Conservation (phyloP, 2,329 filamentous ascomycete genomes). For the Nothophoma quercina region DNA sequence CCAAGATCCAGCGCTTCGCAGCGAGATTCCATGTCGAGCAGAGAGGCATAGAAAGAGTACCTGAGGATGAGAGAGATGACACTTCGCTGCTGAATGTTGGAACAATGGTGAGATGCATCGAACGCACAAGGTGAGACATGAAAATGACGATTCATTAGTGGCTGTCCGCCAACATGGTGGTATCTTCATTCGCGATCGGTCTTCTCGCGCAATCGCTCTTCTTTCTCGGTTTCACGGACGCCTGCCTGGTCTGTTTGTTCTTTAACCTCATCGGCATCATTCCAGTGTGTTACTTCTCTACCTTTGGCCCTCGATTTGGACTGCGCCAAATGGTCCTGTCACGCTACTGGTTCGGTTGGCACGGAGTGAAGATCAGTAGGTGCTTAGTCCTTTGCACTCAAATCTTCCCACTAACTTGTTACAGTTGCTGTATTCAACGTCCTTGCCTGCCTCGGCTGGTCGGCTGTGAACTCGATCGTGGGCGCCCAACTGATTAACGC, state of each 20-base stretch:
- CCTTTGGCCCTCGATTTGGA: conserved; percentile 76
- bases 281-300: conserved; percentile 79
- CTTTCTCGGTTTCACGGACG: conserved; percentile 74
- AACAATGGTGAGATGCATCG: conserved; percentile 67
- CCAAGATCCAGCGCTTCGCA: conserved; percentile 68
- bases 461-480: conserved; percentile 79
- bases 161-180: conserved; percentile 80
- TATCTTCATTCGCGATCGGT: conserved; percentile 78
- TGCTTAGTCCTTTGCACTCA: background rate
- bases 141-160: conserved; percentile 59
- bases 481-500: conserved; percentile 79
- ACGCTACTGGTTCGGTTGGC: conserved; percentile 78
- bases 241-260: conserved; percentile 74
- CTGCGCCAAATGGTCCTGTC: conserved; percentile 83
- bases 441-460: conserved; percentile 77
- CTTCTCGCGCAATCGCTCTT: conserved; percentile 75
- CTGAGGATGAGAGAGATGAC: conserved; percentile 72
- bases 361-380: conserved; percentile 65
- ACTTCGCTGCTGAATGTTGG: conserved; percentile 70
- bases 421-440: conserved; percentile 73
- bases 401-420: background rate
- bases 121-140: background rate
- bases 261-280: conserved; percentile 77
- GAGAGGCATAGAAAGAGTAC: conserved; percentile 78
- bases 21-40: conserved; percentile 74